Evolutionary conservation across 371 early-diverging fungal species (phyloP), one percentile per base, ranked within the genome.

Genomic region (Batkoa obscura): DNA sequence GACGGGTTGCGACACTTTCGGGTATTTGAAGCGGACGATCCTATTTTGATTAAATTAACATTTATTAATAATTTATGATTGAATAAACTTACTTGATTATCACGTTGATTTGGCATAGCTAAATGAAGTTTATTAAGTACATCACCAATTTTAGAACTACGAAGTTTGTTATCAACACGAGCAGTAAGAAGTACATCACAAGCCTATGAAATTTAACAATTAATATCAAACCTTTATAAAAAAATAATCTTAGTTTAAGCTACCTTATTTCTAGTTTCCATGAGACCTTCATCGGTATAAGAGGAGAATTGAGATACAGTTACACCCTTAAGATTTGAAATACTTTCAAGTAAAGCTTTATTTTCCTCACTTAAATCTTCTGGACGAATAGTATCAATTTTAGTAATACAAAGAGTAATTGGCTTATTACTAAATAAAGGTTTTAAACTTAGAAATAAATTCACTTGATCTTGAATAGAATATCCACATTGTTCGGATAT

Each of bases 381-480:
- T 35, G 83, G 78, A 43, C 76, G 76, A 72, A 73, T 77, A 43
- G 84, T 76, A 71, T 99, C 99, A 61, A 90, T 93, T 76, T 99
- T 99, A 79, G 90, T 94, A 60, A 98, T 73, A 45, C 99, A 92
- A 54, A 99, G 78, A 32, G 99, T 64, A 52, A 88, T 89, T 33
- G 97, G 97, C 75, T 98, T 98, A 76, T 94, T 97, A 66, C 90
- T 90, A 59, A 99, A 97, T 58, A 99, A 77, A 4, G 99, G 99
- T 73, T 92, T 90, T 71, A 99, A 88, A 64, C 86, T 86, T 62
- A 93, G 79, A 77, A 90, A 99, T 41, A 99, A 79, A 35, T 75
- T 78, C 63, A 81, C 74, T 71, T 99, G 99, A 58, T 92, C 93
- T 52, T 73, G 80, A 59, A 99, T 76, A 63, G 87, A 84, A 80